Evolutionary conservation across 2,329 filamentous ascomycete species (phyloP).

Genomic region (Aspergillus vadensis): DNA sequence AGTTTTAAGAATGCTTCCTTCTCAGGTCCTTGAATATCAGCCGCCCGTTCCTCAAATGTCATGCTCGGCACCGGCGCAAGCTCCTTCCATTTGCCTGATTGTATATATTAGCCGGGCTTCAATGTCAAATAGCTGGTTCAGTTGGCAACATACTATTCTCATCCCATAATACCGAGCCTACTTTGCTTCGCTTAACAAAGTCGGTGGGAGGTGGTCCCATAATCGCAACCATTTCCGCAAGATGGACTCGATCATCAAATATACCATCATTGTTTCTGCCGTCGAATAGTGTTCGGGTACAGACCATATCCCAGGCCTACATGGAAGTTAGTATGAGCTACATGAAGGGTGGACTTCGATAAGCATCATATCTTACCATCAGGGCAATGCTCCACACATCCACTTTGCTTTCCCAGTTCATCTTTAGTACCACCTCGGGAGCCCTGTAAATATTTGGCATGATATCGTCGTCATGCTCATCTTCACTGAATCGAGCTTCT

Average conservation of each 20-base stretch:
- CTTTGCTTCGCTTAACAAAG: background rate
- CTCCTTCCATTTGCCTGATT: background rate
- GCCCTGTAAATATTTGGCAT: background rate
- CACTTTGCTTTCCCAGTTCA: background rate
- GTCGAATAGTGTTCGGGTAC: background rate
- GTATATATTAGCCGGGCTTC: background rate
- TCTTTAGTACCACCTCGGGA: background rate
- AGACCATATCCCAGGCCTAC: background rate
- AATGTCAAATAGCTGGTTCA: background rate
- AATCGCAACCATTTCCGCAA: background rate
- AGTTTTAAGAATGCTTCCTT: background rate
- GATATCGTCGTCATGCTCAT: background rate
- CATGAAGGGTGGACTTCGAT: no score
- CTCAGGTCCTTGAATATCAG: background rate
- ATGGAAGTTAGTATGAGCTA: background rate
- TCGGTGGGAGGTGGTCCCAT: background rate
- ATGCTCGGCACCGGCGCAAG: background rate
- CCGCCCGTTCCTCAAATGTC: background rate
- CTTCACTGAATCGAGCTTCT: background rate
- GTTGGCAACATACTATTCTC: background rate
- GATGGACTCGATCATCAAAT: background rate
- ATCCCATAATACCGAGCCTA: background rate
- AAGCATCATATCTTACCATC: background rate
- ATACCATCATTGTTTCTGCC: background rate
- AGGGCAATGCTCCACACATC: background rate